Evolutionary conservation across 148 eudicot species (phyloP).

Genomic region (Linanthus parryae): DNA sequence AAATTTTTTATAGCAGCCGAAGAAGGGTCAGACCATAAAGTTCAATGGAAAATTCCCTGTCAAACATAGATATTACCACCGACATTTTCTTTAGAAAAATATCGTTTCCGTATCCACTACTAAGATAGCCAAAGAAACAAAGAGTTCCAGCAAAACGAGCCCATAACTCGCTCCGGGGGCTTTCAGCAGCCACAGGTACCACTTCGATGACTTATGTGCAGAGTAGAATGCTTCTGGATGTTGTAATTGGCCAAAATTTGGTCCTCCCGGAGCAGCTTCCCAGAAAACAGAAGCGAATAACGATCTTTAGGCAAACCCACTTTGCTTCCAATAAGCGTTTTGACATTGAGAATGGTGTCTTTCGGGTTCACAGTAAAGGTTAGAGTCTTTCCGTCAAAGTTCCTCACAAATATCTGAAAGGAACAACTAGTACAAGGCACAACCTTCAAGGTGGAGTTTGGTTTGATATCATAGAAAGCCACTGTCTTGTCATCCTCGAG

Average conservation of each 20-base stretch:
- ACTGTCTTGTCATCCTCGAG: constrained; percentile 21
- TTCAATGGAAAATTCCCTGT: no score
- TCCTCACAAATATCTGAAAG: constrained; percentile 17
- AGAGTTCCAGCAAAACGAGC: no score
- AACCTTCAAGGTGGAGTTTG: constrained; percentile 11
- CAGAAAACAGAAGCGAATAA: constrained; percentile 9
- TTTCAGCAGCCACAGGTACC: no score
- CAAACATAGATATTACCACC: no score
- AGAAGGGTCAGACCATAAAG: no score
- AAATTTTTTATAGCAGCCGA: no score
- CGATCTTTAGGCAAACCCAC: background rate
- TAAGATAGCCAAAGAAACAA: no score
- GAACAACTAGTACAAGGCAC: no score
- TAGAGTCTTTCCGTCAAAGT: background rate
- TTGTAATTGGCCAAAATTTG: constrained; percentile 10
- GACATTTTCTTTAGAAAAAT: no score
- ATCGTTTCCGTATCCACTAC: no score
- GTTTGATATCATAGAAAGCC: constrained; percentile 8
- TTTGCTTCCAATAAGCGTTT: constrained; percentile 11
- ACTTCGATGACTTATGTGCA: no score
- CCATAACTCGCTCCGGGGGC: no score
- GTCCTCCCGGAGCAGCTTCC: constrained; percentile 3
- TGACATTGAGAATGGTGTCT: constrained; percentile 14
- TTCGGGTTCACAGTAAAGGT: constrained; percentile 9
- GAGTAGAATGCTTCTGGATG: constrained; percentile 15